These are phyloP conservation scores for Penicillium canescens DNA, from an alignment of 495 filamentous ascomycete genomes.

Conservation along the genomic window DNA sequence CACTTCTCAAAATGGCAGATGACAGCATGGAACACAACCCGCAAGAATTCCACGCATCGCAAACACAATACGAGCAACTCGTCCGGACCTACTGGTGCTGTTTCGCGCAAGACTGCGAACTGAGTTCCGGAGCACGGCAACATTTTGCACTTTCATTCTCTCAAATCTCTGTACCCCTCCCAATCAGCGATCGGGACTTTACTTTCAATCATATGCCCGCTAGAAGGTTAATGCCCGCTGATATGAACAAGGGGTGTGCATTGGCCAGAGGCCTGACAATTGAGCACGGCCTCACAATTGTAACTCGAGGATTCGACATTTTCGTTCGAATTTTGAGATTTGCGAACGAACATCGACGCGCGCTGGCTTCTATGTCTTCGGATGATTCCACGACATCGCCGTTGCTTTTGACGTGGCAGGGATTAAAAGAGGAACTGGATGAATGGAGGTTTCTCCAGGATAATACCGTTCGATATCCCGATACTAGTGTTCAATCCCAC, in stretches of 20 bases:
- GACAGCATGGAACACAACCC: slow-evolving; percentile 45
- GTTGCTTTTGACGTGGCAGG: slow-evolving; percentile 31
- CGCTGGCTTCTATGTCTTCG: slow-evolving; percentile 20
- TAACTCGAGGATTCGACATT: slow-evolving; percentile 45
- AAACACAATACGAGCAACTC: slow-evolving; percentile 45
- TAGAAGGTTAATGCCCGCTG: slow-evolving; percentile 35
- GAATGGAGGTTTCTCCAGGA: slow-evolving; percentile 46
- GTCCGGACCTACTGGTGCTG: slow-evolving; percentile 49
- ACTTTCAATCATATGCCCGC: slow-evolving; percentile 33
- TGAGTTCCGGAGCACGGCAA: slow-evolving; percentile 45
- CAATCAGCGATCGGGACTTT: slow-evolving; percentile 44
- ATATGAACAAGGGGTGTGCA: slow-evolving; percentile 29
- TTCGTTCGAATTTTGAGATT: slow-evolving; percentile 46
- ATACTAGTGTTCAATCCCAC: slow-evolving; percentile 41
- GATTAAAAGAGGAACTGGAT: slow-evolving; percentile 38
- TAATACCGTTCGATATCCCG: slow-evolving; percentile 37
- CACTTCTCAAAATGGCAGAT: slow-evolving; percentile 43
- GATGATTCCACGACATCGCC: slow-evolving; percentile 14
- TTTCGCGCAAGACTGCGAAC: slow-evolving; percentile 47
- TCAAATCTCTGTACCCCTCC: slow-evolving; percentile 43
- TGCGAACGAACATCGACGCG: slow-evolving; percentile 43
- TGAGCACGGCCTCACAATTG: slow-evolving; percentile 40
- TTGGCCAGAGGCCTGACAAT: slow-evolving; percentile 30
- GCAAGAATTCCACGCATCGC: slow-evolving; percentile 39
- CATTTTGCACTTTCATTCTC: slow-evolving; percentile 46